Evolutionary conservation across 805 yeast genomes (phyloP).

Genomic region (Vanderwaltozyma polyspora): DNA sequence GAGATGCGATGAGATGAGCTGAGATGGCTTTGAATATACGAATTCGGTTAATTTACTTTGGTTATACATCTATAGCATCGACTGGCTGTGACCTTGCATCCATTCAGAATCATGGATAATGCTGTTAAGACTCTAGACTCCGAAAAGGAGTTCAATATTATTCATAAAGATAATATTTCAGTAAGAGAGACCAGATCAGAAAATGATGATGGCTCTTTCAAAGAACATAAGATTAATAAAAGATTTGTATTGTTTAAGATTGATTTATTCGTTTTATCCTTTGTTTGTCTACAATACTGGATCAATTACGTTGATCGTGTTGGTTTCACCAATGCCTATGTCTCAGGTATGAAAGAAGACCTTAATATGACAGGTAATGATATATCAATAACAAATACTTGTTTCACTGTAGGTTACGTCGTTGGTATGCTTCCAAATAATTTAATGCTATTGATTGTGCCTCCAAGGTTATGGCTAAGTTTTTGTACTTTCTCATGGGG

Average conservation of each 20-base stretch:
- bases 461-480: constrained; percentile 47
- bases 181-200: too few species aligned
- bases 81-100: too few species aligned
- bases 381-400: constrained; percentile 41
- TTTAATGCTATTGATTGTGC: constrained; percentile 37
- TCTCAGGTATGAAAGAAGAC: constrained; percentile 57
- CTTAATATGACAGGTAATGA: constrained; percentile 37
- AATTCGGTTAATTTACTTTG: too few species aligned
- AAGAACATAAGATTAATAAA: constrained; percentile 7
- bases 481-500: constrained; percentile 51
- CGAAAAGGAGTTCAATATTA: too few species aligned
- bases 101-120: too few species aligned
- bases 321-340: constrained; percentile 48
- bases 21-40: too few species aligned
- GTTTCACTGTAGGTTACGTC: constrained; percentile 50
- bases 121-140: too few species aligned
- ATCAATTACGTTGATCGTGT: constrained; percentile 49
- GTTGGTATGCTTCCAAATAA: constrained; percentile 55
- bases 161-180: too few species aligned
- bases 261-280: constrained; percentile 25
- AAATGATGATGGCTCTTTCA: too few species aligned
- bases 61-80: too few species aligned
- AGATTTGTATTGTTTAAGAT: constrained; percentile 19
- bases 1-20: too few species aligned
- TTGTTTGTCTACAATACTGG: constrained; percentile 28